These are phyloP conservation scores for Macaranga tanarius DNA, from an alignment of 441 rosid genomes.

Conservation along the genomic window DNA sequence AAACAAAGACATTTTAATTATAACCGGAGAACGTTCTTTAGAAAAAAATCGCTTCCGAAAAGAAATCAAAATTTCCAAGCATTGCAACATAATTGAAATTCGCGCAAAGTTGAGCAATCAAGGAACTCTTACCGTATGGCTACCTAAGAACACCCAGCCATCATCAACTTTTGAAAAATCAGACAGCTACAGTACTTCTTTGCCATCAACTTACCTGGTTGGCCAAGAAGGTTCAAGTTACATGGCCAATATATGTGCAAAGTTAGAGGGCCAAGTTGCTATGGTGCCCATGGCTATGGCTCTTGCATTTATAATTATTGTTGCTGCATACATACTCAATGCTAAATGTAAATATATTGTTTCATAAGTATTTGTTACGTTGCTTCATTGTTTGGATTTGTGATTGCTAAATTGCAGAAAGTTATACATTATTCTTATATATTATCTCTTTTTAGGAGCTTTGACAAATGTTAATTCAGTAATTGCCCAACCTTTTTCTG, in stretches of 20 bases:
- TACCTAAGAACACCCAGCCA: constrained; percentile 13
- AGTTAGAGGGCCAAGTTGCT: neutral
- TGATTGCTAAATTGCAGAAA: too few species aligned
- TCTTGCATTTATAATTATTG: neutral
- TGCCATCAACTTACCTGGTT: constrained; percentile 4
- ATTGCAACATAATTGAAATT: constrained; percentile 6
- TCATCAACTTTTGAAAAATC: neutral
- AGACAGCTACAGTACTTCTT: neutral
- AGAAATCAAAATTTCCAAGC: constrained; percentile 15
- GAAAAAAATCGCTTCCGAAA: constrained; percentile 16
- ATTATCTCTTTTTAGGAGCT: too few species aligned
- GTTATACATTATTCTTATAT: too few species aligned
- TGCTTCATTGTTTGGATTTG: neutral
- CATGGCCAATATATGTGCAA: neutral
- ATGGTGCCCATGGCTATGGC: neutral
- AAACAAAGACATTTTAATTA: neutral
- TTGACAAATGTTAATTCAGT: too few species aligned
- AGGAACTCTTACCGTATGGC: constrained; percentile 21
- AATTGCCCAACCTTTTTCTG: too few species aligned
- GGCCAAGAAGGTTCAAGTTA: neutral
- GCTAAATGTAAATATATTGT: neutral
- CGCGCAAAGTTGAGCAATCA: constrained; percentile 9
- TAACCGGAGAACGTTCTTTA: constrained; percentile 24
- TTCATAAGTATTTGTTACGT: neutral
- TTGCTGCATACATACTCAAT: neutral